These are phyloP conservation scores for Paramecium tetraurelia DNA, from an alignment of 73 alveolate genomes.

Conservation along the genomic window DNA sequence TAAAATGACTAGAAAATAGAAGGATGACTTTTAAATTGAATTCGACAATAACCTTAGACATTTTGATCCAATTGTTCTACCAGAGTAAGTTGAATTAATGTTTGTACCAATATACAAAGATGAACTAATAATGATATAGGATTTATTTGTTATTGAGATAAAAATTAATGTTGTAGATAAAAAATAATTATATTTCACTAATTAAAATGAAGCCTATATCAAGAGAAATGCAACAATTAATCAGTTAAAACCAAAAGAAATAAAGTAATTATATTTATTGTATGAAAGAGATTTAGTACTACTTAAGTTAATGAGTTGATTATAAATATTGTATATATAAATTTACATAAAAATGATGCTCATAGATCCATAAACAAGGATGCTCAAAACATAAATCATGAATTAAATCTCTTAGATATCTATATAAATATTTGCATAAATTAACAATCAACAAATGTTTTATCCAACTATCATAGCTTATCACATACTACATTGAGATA, in stretches of 20 bases:
- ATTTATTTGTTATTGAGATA: conserved; percentile 57
- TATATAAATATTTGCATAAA: not conserved
- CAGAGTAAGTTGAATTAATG: conserved; percentile 36
- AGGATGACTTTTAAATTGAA: conserved; percentile 47
- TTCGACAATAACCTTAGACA: not conserved
- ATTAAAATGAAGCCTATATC: conserved; percentile 52
- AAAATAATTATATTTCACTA: conserved; percentile 47
- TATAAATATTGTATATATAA: not conserved
- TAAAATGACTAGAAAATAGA: conserved; percentile 22
- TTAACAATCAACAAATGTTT: not conserved
- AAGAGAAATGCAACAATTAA: conserved; percentile 54
- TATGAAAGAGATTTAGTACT: conserved; percentile 2
- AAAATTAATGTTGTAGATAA: conserved; percentile 22
- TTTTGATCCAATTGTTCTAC: conserved; percentile 53
- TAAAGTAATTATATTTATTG: not conserved
- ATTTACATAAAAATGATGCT: not conserved
- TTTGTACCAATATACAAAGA: conserved; percentile 35
- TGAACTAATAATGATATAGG: not conserved
- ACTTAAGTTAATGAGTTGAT: not conserved
- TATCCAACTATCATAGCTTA: not conserved
- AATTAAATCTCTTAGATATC: not conserved
- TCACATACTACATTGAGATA: too few species aligned
- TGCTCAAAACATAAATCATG: not conserved
- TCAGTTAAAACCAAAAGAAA: conserved; percentile 46
- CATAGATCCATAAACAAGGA: not conserved